Conservation (phyloP, 176 grass and related monocot species). For the Coix lacrymajobi region DNA sequence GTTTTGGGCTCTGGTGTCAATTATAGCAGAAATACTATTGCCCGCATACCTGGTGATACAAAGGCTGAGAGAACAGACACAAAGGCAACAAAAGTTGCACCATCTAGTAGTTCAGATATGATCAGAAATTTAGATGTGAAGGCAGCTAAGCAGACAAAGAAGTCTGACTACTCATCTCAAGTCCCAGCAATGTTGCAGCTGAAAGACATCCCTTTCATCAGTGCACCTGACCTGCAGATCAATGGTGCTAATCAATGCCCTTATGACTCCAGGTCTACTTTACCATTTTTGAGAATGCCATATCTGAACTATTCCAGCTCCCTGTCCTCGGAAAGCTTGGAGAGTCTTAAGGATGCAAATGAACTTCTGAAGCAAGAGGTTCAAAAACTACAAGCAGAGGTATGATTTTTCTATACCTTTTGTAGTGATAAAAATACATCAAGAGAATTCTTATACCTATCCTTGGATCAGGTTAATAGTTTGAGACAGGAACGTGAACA, state of each 20-base stretch:
- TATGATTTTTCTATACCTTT: conserved; percentile 26
- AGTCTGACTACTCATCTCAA: conserved; percentile 42
- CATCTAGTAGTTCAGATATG: conserved; percentile 69
- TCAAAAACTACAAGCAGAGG: conserved; percentile 79
- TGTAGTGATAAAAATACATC: not conserved
- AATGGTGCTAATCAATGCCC: conserved; percentile 21
- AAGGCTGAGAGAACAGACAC: conserved; percentile 47
- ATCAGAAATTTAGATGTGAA: conserved; percentile 83
- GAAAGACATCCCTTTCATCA: conserved; percentile 67
- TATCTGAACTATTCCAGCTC: conserved; percentile 40
- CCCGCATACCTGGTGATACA: conserved; percentile 31
- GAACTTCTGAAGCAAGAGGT: conserved; percentile 87
- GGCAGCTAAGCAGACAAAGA: conserved; percentile 74
- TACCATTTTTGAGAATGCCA: conserved; percentile 46
- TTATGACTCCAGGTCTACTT: conserved; percentile 27
- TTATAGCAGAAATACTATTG: conserved; percentile 27
- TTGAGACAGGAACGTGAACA: conserved; percentile 52
- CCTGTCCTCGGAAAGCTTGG: conserved; percentile 47
- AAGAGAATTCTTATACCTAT: conserved; percentile 8
- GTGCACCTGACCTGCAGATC: conserved; percentile 42
- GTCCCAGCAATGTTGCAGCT: conserved; percentile 53
- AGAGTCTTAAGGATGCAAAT: conserved; percentile 71
- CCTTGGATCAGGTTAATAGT: conserved; percentile 52
- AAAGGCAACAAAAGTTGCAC: conserved; percentile 33
- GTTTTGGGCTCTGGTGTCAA: conserved; percentile 58